Evolutionary conservation across 2,329 filamentous ascomycete species (phyloP), one percentile per base, ranked within the genome.

Genomic region (Ophiostoma ulmi): DNA sequence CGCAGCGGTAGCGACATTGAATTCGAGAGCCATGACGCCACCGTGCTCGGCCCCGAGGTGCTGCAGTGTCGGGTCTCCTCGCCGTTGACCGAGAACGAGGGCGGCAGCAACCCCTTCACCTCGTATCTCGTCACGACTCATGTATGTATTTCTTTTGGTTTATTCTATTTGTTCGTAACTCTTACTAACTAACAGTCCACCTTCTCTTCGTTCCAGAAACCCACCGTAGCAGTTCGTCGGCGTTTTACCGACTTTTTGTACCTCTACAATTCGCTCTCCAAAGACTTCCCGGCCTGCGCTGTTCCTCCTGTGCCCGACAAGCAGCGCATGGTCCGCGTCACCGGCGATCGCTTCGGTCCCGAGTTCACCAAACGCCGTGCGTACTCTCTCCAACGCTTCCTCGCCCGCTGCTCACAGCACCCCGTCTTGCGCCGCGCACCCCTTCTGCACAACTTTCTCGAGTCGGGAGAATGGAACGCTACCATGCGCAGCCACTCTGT

Each of bases 221-320:
- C 91, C 48, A 88, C 89, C 26, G 93, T 93, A 73, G 85, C 86
- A 36, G 91, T 97, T 73, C 91, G 95, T 73, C 89, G 95, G 75
- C 92, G 95, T 77, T 99, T 97, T 81, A 98, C 94, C 75, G 95
- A 99, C 82, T 99, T 99, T 78, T 90, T 96, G 75, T 99, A 97
- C 79, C 88, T 99, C 73, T 97, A 92, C 83, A 97, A 97, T 81
- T 90, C 92, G 41, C 88, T 99, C 69, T 89, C 86, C 74, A 90
- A 89, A 78, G 94, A 97, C 79, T 98, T 93, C 77, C 92, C 93
- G 72, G 92, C 93, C 82, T 92, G 91, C 80, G 95, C 95, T 67
- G 92, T 99, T 3, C 95, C 95, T 39, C 95, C 95, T 66, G 85
- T 99, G 70, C 95, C 95, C 69, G 95, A 98, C 81, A 99, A 98